phyloP scores from a whole-genome alignment of 257 asterid species.

The Plantago ovata region DNA sequence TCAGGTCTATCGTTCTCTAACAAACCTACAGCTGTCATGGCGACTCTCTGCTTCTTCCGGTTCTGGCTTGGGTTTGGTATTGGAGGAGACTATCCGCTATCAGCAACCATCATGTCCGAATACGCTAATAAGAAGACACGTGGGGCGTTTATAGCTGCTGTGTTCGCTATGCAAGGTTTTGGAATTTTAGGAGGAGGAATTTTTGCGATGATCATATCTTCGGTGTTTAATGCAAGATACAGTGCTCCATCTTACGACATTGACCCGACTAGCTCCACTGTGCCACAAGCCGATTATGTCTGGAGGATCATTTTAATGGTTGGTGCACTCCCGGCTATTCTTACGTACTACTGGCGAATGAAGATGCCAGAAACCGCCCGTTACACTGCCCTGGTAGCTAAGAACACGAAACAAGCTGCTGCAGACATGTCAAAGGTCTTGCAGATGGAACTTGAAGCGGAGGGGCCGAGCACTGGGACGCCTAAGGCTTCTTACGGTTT shows the following conservation, averaged over 20 bases:
- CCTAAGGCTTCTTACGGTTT: slow-evolving; percentile 20
- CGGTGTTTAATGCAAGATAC: slow-evolving; percentile 21
- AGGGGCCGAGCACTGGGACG: slow-evolving; percentile 2
- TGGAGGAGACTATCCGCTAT: slow-evolving; percentile 52
- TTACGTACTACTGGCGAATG: slow-evolving; percentile 43
- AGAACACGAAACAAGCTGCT: slow-evolving; percentile 34
- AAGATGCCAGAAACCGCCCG: slow-evolving; percentile 56
- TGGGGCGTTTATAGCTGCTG: slow-evolving; percentile 42
- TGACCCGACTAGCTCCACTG: slow-evolving; percentile 31
- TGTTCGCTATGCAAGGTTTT: slow-evolving; percentile 49
- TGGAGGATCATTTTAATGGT: slow-evolving; percentile 42
- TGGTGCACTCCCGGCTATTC: slow-evolving; percentile 38
- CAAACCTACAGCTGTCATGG: slow-evolving; percentile 33
- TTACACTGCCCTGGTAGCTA: slow-evolving; percentile 46
- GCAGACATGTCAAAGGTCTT: slow-evolving; percentile 41
- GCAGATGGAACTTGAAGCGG: slow-evolving; percentile 29
- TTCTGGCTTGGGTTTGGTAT: slow-evolving; percentile 52
- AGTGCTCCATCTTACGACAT: slow-evolving; percentile 28
- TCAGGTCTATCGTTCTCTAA: slow-evolving; percentile 43
- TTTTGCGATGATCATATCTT: slow-evolving; percentile 33
- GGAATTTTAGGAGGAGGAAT: slow-evolving; percentile 42
- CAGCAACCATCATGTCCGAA: slow-evolving; percentile 52
- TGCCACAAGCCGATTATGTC: slow-evolving; percentile 40
- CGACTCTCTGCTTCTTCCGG: slow-evolving; percentile 46
- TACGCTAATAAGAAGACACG: too few species aligned